Percentiles rank a stretch among this genome's conserved stretches.
Evolutionary conservation across 2,329 filamentous ascomycete genomes (phyloP).

Genomic region (Cladosporium sp.): DNA sequence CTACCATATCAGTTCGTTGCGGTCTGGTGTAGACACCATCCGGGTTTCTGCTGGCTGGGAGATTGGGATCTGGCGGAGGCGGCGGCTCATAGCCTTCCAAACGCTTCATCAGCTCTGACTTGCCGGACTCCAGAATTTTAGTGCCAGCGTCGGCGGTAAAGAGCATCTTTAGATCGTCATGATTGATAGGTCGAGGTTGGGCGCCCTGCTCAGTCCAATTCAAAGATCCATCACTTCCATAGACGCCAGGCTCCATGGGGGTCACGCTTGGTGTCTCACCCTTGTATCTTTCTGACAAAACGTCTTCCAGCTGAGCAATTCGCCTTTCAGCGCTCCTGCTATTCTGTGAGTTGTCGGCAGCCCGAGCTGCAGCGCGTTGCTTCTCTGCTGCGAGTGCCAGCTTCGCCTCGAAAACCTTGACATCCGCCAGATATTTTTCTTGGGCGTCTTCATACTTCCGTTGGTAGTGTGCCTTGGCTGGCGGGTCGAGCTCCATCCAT

Average conservation of each 20-base stretch:
- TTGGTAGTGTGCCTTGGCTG: slow-evolving; percentile 25
- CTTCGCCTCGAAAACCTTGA: slow-evolving; percentile 28
- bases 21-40: slow-evolving; percentile 17
- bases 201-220: slow-evolving; percentile 12
- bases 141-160: slow-evolving; percentile 46
- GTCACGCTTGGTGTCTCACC: slow-evolving; percentile 21
- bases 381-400: slow-evolving; percentile 22
- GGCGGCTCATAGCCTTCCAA: slow-evolving; percentile 41
- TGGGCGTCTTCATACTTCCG: slow-evolving; percentile 24
- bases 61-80: slow-evolving; percentile 15
- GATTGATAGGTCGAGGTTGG: slow-evolving; percentile 17
- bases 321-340: slow-evolving; percentile 22
- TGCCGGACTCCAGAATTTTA: slow-evolving; percentile 46
- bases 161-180: slow-evolving; percentile 45
- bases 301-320: slow-evolving; percentile 27
- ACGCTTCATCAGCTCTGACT: slow-evolving; percentile 48
- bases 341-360: slow-evolving; percentile 18
- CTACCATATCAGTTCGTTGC: slow-evolving; percentile 4
- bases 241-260: slow-evolving; percentile 21
- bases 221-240: slow-evolving; percentile 24
- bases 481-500: slow-evolving; percentile 23
- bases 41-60: slow-evolving; percentile 15
- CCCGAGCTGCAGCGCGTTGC: slow-evolving; percentile 21
- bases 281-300: slow-evolving; percentile 25
- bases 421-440: slow-evolving; percentile 25